Percentiles rank a stretch among this genome's conserved stretches.
Evolutionary conservation across 2,329 filamentous ascomycete genomes (phyloP).

Genomic region (Cladosporium oxysporum): DNA sequence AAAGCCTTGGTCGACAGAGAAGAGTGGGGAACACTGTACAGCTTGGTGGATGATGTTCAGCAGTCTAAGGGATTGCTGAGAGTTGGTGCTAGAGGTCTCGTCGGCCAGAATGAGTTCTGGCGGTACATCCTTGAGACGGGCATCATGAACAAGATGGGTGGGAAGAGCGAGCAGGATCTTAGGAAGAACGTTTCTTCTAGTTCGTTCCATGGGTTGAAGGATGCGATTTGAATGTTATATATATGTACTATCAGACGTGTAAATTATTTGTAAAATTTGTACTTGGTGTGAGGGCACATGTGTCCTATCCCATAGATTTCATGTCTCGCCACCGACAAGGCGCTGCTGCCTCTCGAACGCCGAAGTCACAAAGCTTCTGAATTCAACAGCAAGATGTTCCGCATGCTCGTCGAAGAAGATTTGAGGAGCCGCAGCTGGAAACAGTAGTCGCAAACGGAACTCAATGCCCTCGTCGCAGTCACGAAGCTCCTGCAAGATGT

Average conservation of each 20-base stretch:
- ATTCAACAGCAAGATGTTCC: neutral
- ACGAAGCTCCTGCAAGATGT: neutral
- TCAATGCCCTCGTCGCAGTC: neutral
- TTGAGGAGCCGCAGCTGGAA: neutral
- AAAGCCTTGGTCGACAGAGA: constrained; percentile 40
- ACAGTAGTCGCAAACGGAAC: neutral
- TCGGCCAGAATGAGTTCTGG: constrained; percentile 36
- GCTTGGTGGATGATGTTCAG: constrained; percentile 42
- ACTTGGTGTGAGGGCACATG: too few relatives aligned
- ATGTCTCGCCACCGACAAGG: neutral
- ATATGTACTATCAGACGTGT: neutral
- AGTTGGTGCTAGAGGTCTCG: constrained; percentile 23
- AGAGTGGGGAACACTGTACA: constrained; percentile 38
- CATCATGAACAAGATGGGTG: constrained; percentile 25
- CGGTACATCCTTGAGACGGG: constrained; percentile 28
- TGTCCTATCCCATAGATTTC: too few relatives aligned
- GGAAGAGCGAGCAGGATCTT: constrained; percentile 20
- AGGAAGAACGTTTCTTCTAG: neutral
- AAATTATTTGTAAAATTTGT: neutral
- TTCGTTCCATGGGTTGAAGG: constrained; percentile 12
- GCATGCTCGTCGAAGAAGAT: neutral
- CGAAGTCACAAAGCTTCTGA: neutral
- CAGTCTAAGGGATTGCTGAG: constrained; percentile 34
- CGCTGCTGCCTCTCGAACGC: neutral
- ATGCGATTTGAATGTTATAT: neutral